Evolutionary conservation across 2,329 filamentous ascomycete genomes (phyloP), one percentile per base, ranked within the genome.

Genomic region (Alternaria rosae): DNA sequence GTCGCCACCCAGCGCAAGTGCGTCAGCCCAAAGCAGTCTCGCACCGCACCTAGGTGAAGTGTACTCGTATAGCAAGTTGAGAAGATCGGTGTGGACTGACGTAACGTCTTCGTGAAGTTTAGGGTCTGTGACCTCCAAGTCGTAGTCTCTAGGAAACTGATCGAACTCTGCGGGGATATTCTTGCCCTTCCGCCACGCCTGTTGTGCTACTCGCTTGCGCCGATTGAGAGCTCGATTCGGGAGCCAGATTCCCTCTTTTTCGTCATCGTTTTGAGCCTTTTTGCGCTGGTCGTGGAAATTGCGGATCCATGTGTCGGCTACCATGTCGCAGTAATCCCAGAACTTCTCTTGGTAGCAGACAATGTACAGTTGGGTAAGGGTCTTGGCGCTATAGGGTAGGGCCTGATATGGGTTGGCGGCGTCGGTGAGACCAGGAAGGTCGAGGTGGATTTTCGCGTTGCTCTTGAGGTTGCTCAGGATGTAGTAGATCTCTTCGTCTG

Each of bases 251-350:
- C 55, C 43, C 15, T 47, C 10, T 6, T 5, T 61, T 43, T 3
- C 9, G 45, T 15, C 17, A 5, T 38, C 35, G 17, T 38, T n/a
- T 17, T 65, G 30, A 3, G 17, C 48, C 7, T 57, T 43, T 2
- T 44, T 44, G 47, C 72, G 67, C 6, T 57, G 47, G 6, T 25
- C 47, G 26, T 76, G 76, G 58, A 76, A 73, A 1, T 71, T 73
- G 15, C 72, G 75, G 57, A 78, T 78, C 75, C 75, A 78, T 6
- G 71, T 75, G 44, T 78, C 76, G 35, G 66, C 64, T 26, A 78
- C 54, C 13, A 78, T 61, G 53, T 78, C 75, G 61, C 75, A 77
- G 21, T 68, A 38, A 38, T 75, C 35, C 59, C 61, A 71, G 4
- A 62, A 26, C 1, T 54, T 12, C 15, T 55, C 28, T 5, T 62